A percentile compares a stretch with the other conserved stretches of the same genome.
phyloP scores from a whole-genome alignment of 768 basidiomycete species.

The Suillus spraguei region DNA sequence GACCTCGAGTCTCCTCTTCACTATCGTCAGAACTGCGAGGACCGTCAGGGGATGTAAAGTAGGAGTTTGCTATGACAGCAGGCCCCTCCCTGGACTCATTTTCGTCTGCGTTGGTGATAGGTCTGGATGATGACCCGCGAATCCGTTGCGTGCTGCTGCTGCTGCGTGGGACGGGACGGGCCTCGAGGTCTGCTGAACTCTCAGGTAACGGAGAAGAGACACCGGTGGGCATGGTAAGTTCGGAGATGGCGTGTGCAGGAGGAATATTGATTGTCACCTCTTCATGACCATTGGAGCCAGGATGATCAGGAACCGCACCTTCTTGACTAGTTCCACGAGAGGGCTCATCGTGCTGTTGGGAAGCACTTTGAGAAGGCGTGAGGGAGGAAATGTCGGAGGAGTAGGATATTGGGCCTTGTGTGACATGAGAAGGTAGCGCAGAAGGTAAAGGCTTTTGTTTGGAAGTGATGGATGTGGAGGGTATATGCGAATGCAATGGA shows the following conservation, averaged over 20 bases:
- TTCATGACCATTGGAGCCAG: conserved; percentile 5
- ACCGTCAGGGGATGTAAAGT: conserved; percentile 4
- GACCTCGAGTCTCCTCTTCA: conserved; percentile 19
- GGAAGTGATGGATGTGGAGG: conserved; percentile 4
- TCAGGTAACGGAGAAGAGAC: conserved; percentile 11
- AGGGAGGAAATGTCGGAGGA: conserved; percentile 64
- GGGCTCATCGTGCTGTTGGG: conserved; percentile 42
- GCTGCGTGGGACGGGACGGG: background rate
- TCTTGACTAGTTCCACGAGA: conserved; percentile 25
- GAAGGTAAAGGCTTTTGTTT: conserved; percentile 13
- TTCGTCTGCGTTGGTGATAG: conserved; percentile 30
- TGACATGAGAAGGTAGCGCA: conserved; percentile 13
- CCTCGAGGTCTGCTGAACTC: background rate
- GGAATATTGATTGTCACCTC: conserved; percentile 25
- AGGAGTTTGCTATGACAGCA: background rate
- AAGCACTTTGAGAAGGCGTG: conserved; percentile 77
- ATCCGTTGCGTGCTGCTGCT: conserved; percentile 12
- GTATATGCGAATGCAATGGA: conserved; percentile 10
- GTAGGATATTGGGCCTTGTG: conserved; percentile 25
- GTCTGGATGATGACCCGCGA: conserved; percentile 27
- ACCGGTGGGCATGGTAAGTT: conserved; percentile 27
- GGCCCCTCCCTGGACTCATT: conserved; percentile 8
- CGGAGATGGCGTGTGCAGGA: conserved; percentile 31
- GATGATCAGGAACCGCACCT: conserved; percentile 13
- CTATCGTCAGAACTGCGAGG: conserved; percentile 14